Evolutionary conservation across 2,329 filamentous ascomycete species (phyloP).

Genomic region (Gremmenia infestans): DNA sequence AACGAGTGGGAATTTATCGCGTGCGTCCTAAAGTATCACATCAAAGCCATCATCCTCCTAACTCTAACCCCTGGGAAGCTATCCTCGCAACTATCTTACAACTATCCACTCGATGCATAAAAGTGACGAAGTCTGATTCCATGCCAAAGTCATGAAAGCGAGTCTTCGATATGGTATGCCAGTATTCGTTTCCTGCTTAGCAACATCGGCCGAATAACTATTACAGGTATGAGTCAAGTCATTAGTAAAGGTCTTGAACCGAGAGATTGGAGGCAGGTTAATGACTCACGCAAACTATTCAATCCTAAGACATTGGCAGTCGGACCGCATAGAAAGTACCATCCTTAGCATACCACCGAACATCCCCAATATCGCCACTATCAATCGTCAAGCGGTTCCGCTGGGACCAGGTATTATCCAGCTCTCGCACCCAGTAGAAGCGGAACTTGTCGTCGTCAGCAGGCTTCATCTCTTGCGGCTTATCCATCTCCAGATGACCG

Average conservation of each 20-base stretch:
- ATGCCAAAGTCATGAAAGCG: neutral
- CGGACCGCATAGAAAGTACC: slow-evolving; percentile 59
- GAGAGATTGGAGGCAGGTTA: neutral
- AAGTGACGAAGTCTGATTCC: neutral
- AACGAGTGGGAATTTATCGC: neutral
- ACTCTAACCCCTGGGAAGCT: neutral
- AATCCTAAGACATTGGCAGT: slow-evolving; percentile 32
- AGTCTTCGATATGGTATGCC: neutral
- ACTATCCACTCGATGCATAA: neutral
- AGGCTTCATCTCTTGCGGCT: slow-evolving; percentile 55
- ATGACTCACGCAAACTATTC: neutral
- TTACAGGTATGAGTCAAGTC: too few species aligned
- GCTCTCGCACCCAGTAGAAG: slow-evolving; percentile 57
- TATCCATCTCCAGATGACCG: slow-evolving; percentile 18
- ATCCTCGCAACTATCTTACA: neutral
- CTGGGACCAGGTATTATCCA: slow-evolving; percentile 55
- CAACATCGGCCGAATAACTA: too few species aligned
- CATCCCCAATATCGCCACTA: slow-evolving; percentile 44
- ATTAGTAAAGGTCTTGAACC: too few species aligned
- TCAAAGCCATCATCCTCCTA: neutral
- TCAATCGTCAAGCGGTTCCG: slow-evolving; percentile 57
- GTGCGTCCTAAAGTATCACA: neutral
- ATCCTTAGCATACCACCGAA: slow-evolving; percentile 55
- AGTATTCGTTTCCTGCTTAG: neutral
- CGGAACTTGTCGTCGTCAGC: slow-evolving; percentile 54